These are phyloP conservation scores for Leishmania arabica DNA, from an alignment of 208 protist genomes.

Conservation along the genomic window DNA sequence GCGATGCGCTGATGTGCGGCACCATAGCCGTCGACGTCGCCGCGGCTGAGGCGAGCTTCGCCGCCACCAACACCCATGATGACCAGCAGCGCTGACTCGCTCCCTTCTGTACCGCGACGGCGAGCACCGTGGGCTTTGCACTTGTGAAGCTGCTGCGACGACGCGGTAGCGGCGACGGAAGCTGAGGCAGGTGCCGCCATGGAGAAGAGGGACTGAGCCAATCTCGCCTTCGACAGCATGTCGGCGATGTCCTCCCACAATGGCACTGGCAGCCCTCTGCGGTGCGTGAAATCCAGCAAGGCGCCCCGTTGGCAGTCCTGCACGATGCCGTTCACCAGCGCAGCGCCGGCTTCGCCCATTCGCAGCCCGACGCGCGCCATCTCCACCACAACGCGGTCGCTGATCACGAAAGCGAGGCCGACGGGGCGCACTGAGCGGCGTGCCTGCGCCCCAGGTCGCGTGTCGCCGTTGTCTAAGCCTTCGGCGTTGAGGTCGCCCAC, in stretches of 20 bases:
- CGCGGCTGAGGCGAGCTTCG: neutral
- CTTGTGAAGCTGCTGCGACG: slow-evolving; percentile 3
- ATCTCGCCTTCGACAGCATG: neutral
- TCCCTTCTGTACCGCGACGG: neutral
- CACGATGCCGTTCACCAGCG: slow-evolving; percentile 46
- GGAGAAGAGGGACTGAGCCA: neutral
- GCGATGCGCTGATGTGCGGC: slow-evolving; percentile 29
- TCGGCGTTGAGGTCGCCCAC: slow-evolving; percentile 28
- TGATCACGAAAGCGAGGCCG: slow-evolving; percentile 36
- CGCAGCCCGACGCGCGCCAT: slow-evolving; percentile 43
- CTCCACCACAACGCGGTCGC: slow-evolving; percentile 37
- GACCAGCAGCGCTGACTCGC: neutral
- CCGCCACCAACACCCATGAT: slow-evolving; percentile 2
- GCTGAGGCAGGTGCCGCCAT: neutral
- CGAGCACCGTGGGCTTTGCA: neutral
- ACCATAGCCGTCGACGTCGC: neutral
- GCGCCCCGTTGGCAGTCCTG: slow-evolving; percentile 49
- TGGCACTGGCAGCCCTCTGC: slow-evolving; percentile 36
- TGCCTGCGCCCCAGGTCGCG: slow-evolving; percentile 4
- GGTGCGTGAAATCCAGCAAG: slow-evolving; percentile 40
- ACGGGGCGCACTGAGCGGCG: slow-evolving; percentile 29
- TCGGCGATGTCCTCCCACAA: slow-evolving; percentile 17
- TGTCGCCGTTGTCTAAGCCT: neutral
- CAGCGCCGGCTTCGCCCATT: slow-evolving; percentile 45
- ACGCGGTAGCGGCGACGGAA: neutral